These are phyloP conservation scores for Edaphochlamys debaryana DNA, from an alignment of 139 green algal genomes.

Conservation along the genomic window DNA sequence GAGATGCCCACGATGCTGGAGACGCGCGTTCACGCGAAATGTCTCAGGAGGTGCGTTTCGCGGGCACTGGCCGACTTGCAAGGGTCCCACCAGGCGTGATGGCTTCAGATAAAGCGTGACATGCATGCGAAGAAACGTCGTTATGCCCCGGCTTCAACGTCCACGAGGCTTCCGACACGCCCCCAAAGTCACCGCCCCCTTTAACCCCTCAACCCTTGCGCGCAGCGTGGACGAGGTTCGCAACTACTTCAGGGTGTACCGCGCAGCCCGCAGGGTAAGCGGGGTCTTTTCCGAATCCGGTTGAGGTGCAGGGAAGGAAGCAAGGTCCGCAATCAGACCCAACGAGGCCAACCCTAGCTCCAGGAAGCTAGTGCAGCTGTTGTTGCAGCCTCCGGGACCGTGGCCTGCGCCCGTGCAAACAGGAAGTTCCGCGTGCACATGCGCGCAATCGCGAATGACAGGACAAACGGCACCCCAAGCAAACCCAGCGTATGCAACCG, in stretches of 20 bases:
- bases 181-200: background rate
- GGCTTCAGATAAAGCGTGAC: background rate
- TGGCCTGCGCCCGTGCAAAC: too few relatives aligned
- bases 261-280: conserved; percentile 6
- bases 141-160: background rate
- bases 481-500: too few relatives aligned
- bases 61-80: background rate
- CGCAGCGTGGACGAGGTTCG: conserved; percentile 33
- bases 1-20: conserved; percentile 38
- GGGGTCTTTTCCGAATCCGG: too few relatives aligned
- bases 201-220: background rate
- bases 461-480: too few relatives aligned
- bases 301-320: too few relatives aligned
- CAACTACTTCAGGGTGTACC: conserved; percentile 28
- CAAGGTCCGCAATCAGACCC: too few relatives aligned
- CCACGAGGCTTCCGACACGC: too few relatives aligned
- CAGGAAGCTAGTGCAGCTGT: too few relatives aligned
- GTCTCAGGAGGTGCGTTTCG: background rate
- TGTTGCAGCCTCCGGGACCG: too few relatives aligned
- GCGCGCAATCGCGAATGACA: too few relatives aligned
- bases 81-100: background rate
- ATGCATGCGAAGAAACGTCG: background rate
- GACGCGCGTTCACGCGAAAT: conserved; percentile 30
- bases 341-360: too few relatives aligned
- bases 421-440: too few relatives aligned